Evolutionary conservation across 1,139 yeast species (phyloP).

Genomic region (Hyphopichia fennica): DNA sequence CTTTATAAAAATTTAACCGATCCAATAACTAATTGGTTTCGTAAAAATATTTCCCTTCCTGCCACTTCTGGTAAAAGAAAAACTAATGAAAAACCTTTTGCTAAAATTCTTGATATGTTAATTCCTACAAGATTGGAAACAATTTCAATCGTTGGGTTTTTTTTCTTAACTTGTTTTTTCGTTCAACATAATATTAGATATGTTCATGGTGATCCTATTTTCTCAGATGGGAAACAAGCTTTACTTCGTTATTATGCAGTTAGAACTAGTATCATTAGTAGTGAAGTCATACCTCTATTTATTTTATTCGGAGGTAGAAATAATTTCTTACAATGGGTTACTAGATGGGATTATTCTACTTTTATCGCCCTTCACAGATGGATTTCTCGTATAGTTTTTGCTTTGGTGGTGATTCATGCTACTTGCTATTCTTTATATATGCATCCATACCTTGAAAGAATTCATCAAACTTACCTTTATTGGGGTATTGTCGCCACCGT

Average conservation of each 20-base stretch:
- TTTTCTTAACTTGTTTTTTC: slow-evolving; percentile 44
- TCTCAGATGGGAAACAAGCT: slow-evolving; percentile 14
- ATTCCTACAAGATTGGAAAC: slow-evolving; percentile 70
- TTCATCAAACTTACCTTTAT: slow-evolving; percentile 37
- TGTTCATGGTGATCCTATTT: slow-evolving; percentile 30
- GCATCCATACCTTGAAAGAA: slow-evolving; percentile 6
- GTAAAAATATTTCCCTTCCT: slow-evolving; percentile 27
- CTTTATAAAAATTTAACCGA: slow-evolving; percentile 19
- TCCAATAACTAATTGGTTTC: slow-evolving; percentile 23
- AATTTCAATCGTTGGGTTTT: slow-evolving; percentile 46
- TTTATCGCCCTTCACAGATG: slow-evolving; percentile 61
- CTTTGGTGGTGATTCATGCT: slow-evolving; percentile 40
- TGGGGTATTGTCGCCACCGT: slow-evolving; percentile 53
- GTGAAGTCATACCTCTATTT: slow-evolving; percentile 52
- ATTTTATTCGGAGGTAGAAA: slow-evolving; percentile 63
- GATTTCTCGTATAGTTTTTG: slow-evolving; percentile 51
- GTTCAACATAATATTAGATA: slow-evolving; percentile 21
- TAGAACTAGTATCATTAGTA: slow-evolving; percentile 58
- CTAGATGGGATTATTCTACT: slow-evolving; percentile 62
- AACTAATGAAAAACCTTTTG: slow-evolving; percentile 24
- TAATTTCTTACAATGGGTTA: slow-evolving; percentile 54
- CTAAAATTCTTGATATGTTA: slow-evolving; percentile 32
- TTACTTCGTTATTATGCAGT: slow-evolving; percentile 45
- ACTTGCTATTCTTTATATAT: slow-evolving; percentile 26
- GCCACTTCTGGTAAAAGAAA: slow-evolving; percentile 26